These are phyloP conservation scores for Lindgomyces ingoldianus DNA, from an alignment of 495 filamentous ascomycete genomes.

Conservation along the genomic window DNA sequence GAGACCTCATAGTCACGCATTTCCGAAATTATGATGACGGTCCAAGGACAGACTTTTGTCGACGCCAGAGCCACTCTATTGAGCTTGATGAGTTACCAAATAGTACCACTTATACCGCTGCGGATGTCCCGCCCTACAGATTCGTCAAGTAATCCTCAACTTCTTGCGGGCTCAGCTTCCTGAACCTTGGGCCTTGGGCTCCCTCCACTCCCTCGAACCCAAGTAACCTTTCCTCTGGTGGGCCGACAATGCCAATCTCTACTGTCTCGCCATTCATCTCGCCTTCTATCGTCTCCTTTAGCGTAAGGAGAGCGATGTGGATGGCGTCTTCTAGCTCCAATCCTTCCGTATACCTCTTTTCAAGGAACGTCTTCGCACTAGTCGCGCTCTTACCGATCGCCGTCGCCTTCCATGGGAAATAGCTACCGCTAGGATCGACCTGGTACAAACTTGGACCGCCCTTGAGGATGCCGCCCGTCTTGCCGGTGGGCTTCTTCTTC, in stretches of 20 bases:
- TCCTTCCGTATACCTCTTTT: constrained; percentile 97
- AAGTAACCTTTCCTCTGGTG: constrained; percentile 87
- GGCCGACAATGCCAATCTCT: constrained; percentile 96
- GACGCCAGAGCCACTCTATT: constrained; percentile 9
- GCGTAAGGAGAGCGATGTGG: constrained; percentile 93
- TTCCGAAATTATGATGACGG: neutral
- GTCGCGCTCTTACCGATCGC: constrained; percentile 98
- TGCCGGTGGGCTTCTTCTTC: constrained; percentile 67
- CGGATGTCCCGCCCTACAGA: constrained; percentile 55
- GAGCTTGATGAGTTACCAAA: constrained; percentile 3
- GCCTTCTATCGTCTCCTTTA: constrained; percentile 99
- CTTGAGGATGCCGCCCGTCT: constrained; percentile 94
- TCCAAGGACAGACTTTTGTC: neutral
- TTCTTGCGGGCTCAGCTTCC: constrained; percentile 94
- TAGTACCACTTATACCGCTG: neutral
- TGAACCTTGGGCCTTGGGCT: constrained; percentile 85
- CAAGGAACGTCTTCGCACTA: constrained; percentile 95
- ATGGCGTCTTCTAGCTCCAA: constrained; percentile 97
- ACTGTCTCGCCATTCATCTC: constrained; percentile 99
- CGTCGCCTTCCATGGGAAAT: constrained; percentile 99
- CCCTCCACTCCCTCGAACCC: constrained; percentile 92
- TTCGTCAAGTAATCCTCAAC: constrained; percentile 99
- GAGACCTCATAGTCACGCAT: too few species aligned
- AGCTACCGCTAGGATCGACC: constrained; percentile 93
- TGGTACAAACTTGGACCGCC: constrained; percentile 97